Evolutionary conservation across 2,329 filamentous ascomycete species (phyloP), one percentile per base, ranked within the genome.

Genomic region (Emericellopsis cladophorae): DNA sequence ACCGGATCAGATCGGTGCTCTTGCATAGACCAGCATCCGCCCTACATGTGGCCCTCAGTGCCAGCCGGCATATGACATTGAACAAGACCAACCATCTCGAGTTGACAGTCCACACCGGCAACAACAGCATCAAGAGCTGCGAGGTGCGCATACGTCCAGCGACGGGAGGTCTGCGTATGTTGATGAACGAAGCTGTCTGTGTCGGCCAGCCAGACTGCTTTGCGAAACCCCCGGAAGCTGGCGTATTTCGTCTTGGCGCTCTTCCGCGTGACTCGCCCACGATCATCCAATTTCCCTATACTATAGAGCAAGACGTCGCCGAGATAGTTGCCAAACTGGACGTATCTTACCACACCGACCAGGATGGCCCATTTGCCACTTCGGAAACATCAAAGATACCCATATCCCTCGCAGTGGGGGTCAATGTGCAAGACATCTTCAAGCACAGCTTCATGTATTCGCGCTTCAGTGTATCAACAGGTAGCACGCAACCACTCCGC

Each of bases 401-500:
- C 3, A 81, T 92, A 2, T 74, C 83, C 1, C 67, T 98, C 5
- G 85, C 87, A 0, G 70, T 98, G 4, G 89, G 90, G 4, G 92
- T 98, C 46, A 96, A 96, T 48, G 92, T 98, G 6, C 89, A 96
- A 52, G 92, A 98, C 51, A 77, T 93, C 23, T 96, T 96, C 67
- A 94, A 95, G 55, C 78, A 86, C 46, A 66, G 79, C 7, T 72
- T 77, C 0, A 69, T 96, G 0, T 92, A 92, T 54, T 95, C 89
- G 0, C 81, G 82, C 9, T 98, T 98, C 57, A 94, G 85, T 12
- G 81, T 98, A 40, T 88, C 86, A 11, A 88, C 89, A 0, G 82
- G 86, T 1, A 85, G 72, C 42, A 58, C 74, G 21, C 79, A 81
- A 24, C 92, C 92, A 0, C 59, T 96, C 9, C 74, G 83, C 4